Conservation (phyloP, 2,329 filamentous ascomycete species). For the Exophiala mesophila region DNA sequence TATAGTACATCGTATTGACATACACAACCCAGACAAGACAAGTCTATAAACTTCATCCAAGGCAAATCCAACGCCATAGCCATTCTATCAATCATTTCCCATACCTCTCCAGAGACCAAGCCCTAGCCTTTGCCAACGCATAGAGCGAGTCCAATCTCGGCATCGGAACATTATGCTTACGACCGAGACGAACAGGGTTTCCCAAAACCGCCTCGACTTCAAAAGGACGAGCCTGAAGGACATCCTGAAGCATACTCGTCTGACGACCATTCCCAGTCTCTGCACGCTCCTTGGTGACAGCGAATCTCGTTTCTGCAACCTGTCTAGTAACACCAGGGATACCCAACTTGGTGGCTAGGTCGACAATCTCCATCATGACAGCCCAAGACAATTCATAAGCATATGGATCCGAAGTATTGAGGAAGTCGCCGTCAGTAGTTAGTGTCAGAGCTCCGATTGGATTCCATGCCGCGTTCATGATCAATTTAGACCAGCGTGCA, state of each 20-base stretch:
- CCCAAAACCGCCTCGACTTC: constrained; percentile 55
- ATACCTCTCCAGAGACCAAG: constrained; percentile 13
- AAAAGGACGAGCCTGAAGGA: constrained; percentile 46
- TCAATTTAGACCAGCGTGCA: constrained; percentile 37
- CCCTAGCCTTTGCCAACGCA: constrained; percentile 27
- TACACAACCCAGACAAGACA: no score
- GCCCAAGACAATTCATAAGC: constrained; percentile 41
- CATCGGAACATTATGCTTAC: constrained; percentile 40
- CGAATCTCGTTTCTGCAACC: constrained; percentile 43
- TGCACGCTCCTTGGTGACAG: constrained; percentile 32
- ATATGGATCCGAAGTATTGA: constrained; percentile 37
- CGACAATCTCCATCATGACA: constrained; percentile 43
- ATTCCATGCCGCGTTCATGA: constrained; percentile 50
- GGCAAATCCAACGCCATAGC: no score
- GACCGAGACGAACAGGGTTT: constrained; percentile 51
- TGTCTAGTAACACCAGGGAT: constrained; percentile 39
- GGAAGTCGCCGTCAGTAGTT: constrained; percentile 47
- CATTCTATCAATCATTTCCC: background rate
- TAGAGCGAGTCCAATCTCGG: constrained; percentile 28
- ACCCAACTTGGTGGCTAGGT: constrained; percentile 42
- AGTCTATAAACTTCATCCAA: no score
- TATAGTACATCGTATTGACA: no score
- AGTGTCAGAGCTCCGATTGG: constrained; percentile 50
- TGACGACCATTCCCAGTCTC: constrained; percentile 34
- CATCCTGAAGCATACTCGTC: constrained; percentile 52